Conservation (phyloP, 305 asterid genomes). For the Ilex paraguariensis region DNA sequence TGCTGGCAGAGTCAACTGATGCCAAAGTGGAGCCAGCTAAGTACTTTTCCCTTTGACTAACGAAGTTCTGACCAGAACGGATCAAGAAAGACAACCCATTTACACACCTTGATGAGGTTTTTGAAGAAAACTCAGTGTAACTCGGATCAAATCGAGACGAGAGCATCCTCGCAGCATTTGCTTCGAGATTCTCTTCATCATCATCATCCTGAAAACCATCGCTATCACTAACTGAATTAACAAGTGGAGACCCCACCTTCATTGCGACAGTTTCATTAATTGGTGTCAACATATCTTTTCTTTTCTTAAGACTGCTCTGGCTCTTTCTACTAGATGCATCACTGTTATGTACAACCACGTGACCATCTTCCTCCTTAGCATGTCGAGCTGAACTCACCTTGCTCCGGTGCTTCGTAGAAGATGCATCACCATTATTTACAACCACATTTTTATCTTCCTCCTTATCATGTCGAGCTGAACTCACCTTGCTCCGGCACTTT, state of each 20-base stretch:
- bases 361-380: too few species aligned
- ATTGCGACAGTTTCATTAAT: constrained; percentile 31
- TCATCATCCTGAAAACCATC: constrained; percentile 61
- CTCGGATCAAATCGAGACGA: constrained; percentile 97
- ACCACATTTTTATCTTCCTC: constrained; percentile 25
- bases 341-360: background rate
- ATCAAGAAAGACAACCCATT: constrained; percentile 41
- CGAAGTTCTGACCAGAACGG: constrained; percentile 47
- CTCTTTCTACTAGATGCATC: background rate
- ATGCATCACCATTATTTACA: constrained; percentile 35
- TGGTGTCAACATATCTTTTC: constrained; percentile 30
- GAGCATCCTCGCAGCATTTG: constrained; percentile 99
- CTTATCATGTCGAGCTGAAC: constrained; percentile 34
- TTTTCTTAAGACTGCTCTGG: constrained; percentile 33
- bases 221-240: constrained; percentile 33
- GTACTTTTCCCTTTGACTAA: constrained; percentile 37
- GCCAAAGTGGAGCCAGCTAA: constrained; percentile 42
- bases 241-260: constrained; percentile 51
- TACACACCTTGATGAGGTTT: constrained; percentile 39
- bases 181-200: constrained; percentile 97
- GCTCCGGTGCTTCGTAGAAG: constrained; percentile 36
- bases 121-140: constrained; percentile 79
- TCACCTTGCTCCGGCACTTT: constrained; percentile 7
- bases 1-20: constrained; percentile 48
- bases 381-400: too few species aligned